Base-by-base conservation (phyloP, 2,329 filamentous ascomycete species). In the Podosphaera fusca region DNA sequence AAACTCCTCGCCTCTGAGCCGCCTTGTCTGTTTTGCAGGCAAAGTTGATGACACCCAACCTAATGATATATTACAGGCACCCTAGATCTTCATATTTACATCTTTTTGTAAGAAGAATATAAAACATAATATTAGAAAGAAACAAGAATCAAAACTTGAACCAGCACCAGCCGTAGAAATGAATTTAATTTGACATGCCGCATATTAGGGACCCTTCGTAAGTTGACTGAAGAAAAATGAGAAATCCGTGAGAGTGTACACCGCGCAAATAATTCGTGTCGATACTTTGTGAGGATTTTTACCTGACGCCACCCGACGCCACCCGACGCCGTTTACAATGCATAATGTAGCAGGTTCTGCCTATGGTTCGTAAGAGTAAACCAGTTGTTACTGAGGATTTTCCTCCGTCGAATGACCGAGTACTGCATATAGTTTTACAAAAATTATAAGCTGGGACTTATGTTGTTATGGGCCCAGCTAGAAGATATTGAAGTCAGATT, bases 341-440 rank as follows among this genome's bases (percentile, higher is more conserved):
- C 33, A 36, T 7, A 54, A 38, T n/a, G 40, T 38, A 54, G 10
- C 21, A 54, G 34, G 14, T 35, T 5, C 29, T 14, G 38, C 5
- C 38, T 6, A 12, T 42, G 38, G 38, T 12, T 6, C n/a, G 10
- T 4, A 42, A 42, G 38, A 42, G 10, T 42, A 42, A 42, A 14
- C 38, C 38, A 42, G 10, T 42, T 12, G 10, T 8, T 42, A 6
- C 38, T 42, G 10, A 14, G 10, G 3, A 8, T 42, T 40, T 54
- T 57, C 61, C 60, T 62, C 61, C 62, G 58, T 60, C 21, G 50
- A 52, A 60, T 62, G 55, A 61, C 59, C 60, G 62, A 59, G 58
- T 63, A 55, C 57, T 59, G 58, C 59, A 58, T 55, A 56, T 57
- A 49, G 55, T 59, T 33, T 58, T 58, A 58, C 58, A 58, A 50